phyloP scores from a whole-genome alignment of 2,329 filamentous ascomycete species.

The Colletotrichum tamarilloi region DNA sequence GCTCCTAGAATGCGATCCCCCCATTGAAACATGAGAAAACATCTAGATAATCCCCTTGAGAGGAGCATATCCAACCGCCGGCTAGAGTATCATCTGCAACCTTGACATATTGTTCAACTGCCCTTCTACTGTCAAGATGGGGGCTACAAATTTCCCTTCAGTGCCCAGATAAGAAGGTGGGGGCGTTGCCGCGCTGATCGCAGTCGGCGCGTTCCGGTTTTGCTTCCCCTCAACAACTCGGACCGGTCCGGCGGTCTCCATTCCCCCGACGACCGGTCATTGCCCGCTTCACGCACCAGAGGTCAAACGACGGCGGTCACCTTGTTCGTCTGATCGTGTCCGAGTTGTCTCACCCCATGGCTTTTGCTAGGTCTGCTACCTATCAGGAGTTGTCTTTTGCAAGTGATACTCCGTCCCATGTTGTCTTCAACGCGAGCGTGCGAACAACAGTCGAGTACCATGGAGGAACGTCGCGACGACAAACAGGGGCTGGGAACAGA shows the following conservation, averaged over 20 bases:
- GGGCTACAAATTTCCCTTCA: neutral
- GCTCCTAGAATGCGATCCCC: too few relatives aligned
- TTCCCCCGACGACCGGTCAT: neutral
- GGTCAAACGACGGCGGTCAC: neutral
- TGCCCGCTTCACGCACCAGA: neutral
- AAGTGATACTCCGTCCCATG: too few relatives aligned
- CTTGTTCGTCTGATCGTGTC: neutral
- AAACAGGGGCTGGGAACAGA: neutral
- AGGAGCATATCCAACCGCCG: too few relatives aligned
- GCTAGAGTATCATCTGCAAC: too few relatives aligned
- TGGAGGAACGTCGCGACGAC: neutral
- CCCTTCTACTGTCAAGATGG: neutral
- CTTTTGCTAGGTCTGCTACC: too few relatives aligned
- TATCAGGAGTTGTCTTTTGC: too few relatives aligned
- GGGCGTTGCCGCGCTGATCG: neutral
- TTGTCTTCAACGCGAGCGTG: neutral
- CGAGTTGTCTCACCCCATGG: neutral
- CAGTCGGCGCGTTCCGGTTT: neutral
- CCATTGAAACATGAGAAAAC: too few relatives aligned
- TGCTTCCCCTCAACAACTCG: neutral
- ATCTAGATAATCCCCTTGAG: too few relatives aligned
- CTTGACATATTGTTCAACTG: too few relatives aligned
- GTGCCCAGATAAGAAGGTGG: neutral
- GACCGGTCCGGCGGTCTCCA: neutral
- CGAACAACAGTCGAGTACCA: neutral